phyloP scores from a whole-genome alignment of 352 stramenopile genomes.

The Bremia lactucae region DNA sequence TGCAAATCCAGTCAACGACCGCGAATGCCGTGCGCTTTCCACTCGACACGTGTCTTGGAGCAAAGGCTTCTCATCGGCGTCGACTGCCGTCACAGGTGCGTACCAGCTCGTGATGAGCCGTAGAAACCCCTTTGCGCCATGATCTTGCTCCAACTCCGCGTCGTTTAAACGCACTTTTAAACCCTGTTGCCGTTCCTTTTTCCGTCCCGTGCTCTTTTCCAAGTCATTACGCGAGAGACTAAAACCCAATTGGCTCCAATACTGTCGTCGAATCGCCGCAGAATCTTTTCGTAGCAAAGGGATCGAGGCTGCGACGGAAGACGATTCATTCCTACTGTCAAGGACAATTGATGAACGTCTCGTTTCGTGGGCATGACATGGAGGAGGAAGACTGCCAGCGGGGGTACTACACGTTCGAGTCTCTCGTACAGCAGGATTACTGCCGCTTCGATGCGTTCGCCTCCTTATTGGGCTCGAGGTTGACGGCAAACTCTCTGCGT shows the following conservation, averaged over 20 bases:
- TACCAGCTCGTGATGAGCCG: conserved; percentile 81
- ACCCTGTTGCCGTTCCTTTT: conserved; percentile 52
- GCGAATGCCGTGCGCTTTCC: conserved; percentile 6
- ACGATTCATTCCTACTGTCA: conserved; percentile 6
- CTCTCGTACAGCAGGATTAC: conserved; percentile 7
- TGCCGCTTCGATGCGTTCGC: conserved; percentile 15
- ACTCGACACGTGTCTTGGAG: conserved; percentile 8
- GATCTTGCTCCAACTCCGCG: conserved; percentile 19
- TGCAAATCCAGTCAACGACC: conserved; percentile 17
- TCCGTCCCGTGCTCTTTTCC: conserved; percentile 60
- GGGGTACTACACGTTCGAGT: conserved; percentile 1
- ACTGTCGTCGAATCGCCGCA: conserved; percentile 76
- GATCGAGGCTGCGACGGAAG: conserved; percentile 11
- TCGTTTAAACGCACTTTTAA: conserved; percentile 77
- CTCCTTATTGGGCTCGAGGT: conserved; percentile 26
- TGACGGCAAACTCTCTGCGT: conserved; percentile 52
- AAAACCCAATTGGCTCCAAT: conserved; percentile 80
- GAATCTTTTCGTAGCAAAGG: conserved; percentile 63
- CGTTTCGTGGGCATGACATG: conserved; percentile 11
- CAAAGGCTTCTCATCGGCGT: conserved; percentile 18
- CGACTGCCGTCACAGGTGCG: conserved; percentile 21
- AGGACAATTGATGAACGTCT: conserved; percentile 6
- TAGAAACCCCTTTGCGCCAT: conserved; percentile 54
- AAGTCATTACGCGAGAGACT: conserved; percentile 71
- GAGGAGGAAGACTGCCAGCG: conserved; percentile 3